A percentile compares a stretch with the other conserved stretches of the same genome.
phyloP scores from a whole-genome alignment of 2,329 filamentous ascomycete species.

The Zopfia rhizophila region DNA sequence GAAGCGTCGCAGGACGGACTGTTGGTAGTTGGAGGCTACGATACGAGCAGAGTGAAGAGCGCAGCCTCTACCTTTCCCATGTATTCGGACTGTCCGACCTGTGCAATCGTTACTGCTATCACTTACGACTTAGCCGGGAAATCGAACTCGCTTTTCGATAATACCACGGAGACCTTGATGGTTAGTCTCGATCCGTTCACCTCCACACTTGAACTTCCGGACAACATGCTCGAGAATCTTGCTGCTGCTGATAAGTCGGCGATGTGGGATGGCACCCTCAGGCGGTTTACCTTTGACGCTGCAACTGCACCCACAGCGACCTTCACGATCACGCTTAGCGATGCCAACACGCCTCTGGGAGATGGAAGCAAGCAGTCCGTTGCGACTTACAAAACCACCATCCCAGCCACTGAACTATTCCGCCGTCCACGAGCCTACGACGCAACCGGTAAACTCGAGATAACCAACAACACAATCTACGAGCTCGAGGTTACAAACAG shows the following conservation, averaged over 20 bases:
- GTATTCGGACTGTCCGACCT: conserved; percentile 31
- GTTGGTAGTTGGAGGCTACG: conserved; percentile 27
- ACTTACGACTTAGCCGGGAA: conserved; percentile 26
- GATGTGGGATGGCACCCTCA: conserved; percentile 27
- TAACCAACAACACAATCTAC: conserved; percentile 26
- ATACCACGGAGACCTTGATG: conserved; percentile 20
- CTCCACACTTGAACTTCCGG: conserved; percentile 21
- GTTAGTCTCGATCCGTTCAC: conserved; percentile 28
- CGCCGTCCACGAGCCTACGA: conserved; percentile 26
- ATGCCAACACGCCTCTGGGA: conserved; percentile 19
- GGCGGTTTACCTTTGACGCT: conserved; percentile 26
- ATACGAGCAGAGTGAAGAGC: conserved; percentile 25
- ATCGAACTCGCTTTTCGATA: conserved; percentile 25
- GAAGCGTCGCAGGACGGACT: conserved; percentile 28
- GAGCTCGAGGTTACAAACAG: conserved; percentile 30
- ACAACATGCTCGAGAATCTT: conserved; percentile 24
- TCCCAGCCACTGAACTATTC: conserved; percentile 27
- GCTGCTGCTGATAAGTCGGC: conserved; percentile 26
- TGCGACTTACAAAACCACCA: conserved; percentile 27
- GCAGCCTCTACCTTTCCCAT: conserved; percentile 28
- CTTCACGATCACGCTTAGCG: conserved; percentile 28
- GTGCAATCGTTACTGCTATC: conserved; percentile 30
- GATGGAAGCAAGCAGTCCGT: conserved; percentile 30
- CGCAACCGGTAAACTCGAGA: conserved; percentile 23
- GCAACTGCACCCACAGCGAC: conserved; percentile 24